Percentiles rank a stretch among this genome's conserved stretches.
Conservation (phyloP, 768 basidiomycete species). For the Psilocybe cyanescens region DNA sequence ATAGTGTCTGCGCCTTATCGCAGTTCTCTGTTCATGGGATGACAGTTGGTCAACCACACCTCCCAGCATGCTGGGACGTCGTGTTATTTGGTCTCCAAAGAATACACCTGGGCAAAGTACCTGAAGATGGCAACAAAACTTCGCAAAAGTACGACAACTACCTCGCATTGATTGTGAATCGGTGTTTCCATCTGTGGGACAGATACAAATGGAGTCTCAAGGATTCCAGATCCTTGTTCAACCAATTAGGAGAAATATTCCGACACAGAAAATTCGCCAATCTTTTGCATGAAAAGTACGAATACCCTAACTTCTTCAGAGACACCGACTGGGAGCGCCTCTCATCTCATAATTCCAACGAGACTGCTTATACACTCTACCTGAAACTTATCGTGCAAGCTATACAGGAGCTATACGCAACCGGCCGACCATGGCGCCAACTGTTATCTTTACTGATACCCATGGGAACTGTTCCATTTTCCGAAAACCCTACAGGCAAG, state of each 20-base stretch:
- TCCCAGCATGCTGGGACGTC: slow-evolving; percentile 69
- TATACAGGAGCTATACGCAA: slow-evolving; percentile 33
- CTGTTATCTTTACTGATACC: slow-evolving; percentile 75
- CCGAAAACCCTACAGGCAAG: slow-evolving; percentile 49
- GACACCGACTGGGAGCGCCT: slow-evolving; percentile 57
- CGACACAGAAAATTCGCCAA: slow-evolving; percentile 77
- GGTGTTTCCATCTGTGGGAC: slow-evolving; percentile 74
- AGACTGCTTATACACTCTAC: slow-evolving; percentile 80
- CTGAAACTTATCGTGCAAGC: slow-evolving; percentile 82
- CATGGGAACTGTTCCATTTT: slow-evolving; percentile 69
- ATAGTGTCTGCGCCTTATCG: slow-evolving; percentile 72
- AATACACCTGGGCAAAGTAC: slow-evolving; percentile 53
- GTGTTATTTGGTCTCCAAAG: slow-evolving; percentile 59
- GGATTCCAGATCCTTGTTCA: slow-evolving; percentile 54
- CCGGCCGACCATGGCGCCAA: slow-evolving; percentile 44
- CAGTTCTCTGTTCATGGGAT: slow-evolving; percentile 71
- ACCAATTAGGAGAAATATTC: slow-evolving; percentile 72
- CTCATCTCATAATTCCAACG: slow-evolving; percentile 49
- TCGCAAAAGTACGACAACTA: slow-evolving; percentile 71
- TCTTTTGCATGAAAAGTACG: slow-evolving; percentile 59
- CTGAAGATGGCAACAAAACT: slow-evolving; percentile 40
- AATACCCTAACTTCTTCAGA: slow-evolving; percentile 76
- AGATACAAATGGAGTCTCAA: slow-evolving; percentile 80
- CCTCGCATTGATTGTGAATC: slow-evolving; percentile 64
- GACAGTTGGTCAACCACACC: slow-evolving; percentile 33